A percentile compares a stretch with the other conserved stretches of the same genome.
phyloP scores from a whole-genome alignment of 1,139 yeast species.

The Pichia inconspicua region DNA sequence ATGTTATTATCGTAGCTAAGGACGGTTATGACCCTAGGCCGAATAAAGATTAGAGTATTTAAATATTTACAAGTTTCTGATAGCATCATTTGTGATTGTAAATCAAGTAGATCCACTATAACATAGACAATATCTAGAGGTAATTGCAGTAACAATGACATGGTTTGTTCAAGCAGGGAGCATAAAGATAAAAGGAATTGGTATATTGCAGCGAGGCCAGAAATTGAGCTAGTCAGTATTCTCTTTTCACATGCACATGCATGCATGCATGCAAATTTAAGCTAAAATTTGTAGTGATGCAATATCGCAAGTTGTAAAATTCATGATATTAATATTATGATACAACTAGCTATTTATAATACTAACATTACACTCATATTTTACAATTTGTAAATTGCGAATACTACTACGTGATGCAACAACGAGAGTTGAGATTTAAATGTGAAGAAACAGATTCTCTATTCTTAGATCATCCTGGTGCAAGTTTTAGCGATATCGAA shows the following conservation, averaged over 20 bases:
- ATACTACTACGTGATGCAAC: too few species aligned
- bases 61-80: background rate
- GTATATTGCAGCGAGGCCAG: background rate
- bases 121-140: background rate
- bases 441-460: background rate
- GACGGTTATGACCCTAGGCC: background rate
- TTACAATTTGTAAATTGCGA: too few species aligned
- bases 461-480: background rate
- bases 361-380: too few species aligned
- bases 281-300: too few species aligned
- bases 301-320: too few species aligned
- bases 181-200: background rate
- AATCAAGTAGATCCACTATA: background rate
- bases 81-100: background rate
- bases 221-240: too few species aligned
- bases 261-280: too few species aligned
- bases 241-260: too few species aligned
- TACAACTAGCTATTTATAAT: too few species aligned
- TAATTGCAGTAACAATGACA: background rate
- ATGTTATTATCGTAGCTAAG: background rate
- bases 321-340: too few species aligned
- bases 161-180: background rate
- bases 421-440: background rate
- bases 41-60: background rate
- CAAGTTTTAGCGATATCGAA: background rate